phyloP scores from a whole-genome alignment of 176 grass and related monocot species.

The Dactylis glomerata region DNA sequence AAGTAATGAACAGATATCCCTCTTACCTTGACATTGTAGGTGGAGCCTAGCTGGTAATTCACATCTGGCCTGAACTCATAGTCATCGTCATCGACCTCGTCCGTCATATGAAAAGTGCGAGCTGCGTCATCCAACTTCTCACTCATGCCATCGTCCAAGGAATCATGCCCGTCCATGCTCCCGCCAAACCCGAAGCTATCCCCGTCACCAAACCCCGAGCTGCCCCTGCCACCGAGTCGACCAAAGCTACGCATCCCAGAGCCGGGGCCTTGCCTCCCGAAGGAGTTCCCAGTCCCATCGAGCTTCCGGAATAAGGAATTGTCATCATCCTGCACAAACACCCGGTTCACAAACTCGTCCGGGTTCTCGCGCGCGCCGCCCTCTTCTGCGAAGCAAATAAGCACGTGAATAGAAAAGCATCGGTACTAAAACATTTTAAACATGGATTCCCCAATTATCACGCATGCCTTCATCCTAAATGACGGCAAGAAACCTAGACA shows the following conservation, averaged over 20 bases:
- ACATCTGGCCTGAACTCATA: conserved; percentile 68
- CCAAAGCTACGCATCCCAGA: conserved; percentile 17
- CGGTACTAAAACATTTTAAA: neutral
- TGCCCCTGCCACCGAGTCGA: neutral
- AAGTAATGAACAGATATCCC: neutral
- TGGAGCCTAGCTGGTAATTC: conserved; percentile 41
- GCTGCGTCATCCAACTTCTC: conserved; percentile 36
- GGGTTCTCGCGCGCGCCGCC: neutral
- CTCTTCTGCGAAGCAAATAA: conserved; percentile 14
- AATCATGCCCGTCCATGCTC: conserved; percentile 35
- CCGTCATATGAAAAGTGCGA: conserved; percentile 30
- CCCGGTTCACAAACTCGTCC: conserved; percentile 46
- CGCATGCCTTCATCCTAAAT: neutral
- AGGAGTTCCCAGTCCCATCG: conserved; percentile 35
- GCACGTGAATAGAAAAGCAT: neutral
- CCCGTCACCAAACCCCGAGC: conserved; percentile 22
- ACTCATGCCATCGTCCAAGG: conserved; percentile 65
- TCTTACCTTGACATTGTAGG: conserved; percentile 59
- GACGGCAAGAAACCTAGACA: neutral
- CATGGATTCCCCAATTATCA: conserved; percentile 14
- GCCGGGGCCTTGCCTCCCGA: conserved; percentile 17
- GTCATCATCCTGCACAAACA: conserved; percentile 24
- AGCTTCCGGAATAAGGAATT: conserved; percentile 48
- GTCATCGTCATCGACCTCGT: conserved; percentile 45
- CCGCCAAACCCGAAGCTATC: neutral